Conservation (phyloP, 345 rosid genomes). For the Populus nigra region DNA sequence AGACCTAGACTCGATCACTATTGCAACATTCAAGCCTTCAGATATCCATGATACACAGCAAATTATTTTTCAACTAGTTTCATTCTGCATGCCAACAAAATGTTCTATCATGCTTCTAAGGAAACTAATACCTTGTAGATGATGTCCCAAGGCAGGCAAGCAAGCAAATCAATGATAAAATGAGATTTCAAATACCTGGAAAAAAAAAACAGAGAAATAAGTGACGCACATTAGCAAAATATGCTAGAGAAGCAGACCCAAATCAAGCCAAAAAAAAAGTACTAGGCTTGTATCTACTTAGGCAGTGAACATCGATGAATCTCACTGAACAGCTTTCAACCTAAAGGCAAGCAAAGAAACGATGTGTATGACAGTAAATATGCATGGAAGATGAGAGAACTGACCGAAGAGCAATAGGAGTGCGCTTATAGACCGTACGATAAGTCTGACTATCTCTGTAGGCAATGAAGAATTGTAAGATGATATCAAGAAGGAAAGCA, state of each 20-base stretch:
- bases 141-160: slow-evolving; percentile 81
- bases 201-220: background rate
- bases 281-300: background rate
- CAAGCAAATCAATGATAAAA: slow-evolving; percentile 63
- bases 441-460: slow-evolving; percentile 61
- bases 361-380: background rate
- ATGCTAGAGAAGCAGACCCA: background rate
- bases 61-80: background rate
- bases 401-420: slow-evolving; percentile 61
- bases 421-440: slow-evolving; percentile 48
- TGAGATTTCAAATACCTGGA: slow-evolving; percentile 71
- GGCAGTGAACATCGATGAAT: background rate
- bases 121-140: slow-evolving; percentile 61
- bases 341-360: background rate
- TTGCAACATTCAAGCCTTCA: background rate
- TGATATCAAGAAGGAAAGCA: slow-evolving; percentile 71
- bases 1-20: background rate
- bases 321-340: background rate
- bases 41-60: background rate
- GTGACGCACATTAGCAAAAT: background rate
- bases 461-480: slow-evolving; percentile 60
- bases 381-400: background rate
- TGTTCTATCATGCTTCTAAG: background rate
- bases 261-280: background rate
- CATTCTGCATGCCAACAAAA: background rate